phyloP scores from a whole-genome alignment of 1,284 basidiomycete genomes.

The Fomitopsis palustris region DNA sequence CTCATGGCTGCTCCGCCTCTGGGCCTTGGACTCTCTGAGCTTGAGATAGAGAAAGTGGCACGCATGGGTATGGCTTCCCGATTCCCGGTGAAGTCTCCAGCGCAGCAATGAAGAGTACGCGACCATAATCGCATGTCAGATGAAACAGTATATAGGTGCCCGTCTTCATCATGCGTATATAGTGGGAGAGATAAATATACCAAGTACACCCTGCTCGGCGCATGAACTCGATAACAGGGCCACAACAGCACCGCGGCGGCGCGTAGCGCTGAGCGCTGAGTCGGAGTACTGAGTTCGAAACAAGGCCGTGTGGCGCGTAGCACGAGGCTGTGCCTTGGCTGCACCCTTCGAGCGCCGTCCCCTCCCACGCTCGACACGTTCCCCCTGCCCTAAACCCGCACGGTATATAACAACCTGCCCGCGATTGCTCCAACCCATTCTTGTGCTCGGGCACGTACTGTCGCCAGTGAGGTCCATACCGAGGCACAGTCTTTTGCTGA shows the following conservation, averaged over 20 bases:
- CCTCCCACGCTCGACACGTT: neutral
- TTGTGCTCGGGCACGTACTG: constrained; percentile 91
- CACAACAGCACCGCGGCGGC: too few relatives aligned
- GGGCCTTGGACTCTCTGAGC: constrained; percentile 62
- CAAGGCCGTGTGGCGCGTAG: neutral
- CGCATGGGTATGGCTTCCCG: constrained; percentile 54
- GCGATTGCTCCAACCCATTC: constrained; percentile 42
- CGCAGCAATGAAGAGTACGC: neutral
- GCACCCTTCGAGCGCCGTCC: neutral
- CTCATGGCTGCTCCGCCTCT: constrained; percentile 64
- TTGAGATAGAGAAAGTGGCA: constrained; percentile 54
- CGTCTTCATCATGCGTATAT: too few relatives aligned
- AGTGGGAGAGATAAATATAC: too few relatives aligned
- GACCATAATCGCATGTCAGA: too few relatives aligned
- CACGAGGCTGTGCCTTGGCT: neutral
- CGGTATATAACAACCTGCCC: constrained; percentile 13
- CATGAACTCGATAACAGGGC: too few relatives aligned
- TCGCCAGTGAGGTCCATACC: constrained; percentile 90
- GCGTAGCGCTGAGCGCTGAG: too few relatives aligned
- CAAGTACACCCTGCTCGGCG: too few relatives aligned
- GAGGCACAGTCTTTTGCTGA: constrained; percentile 89
- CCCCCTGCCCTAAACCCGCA: constrained; percentile 9
- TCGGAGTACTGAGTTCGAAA: too few relatives aligned
- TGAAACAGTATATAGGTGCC: too few relatives aligned
- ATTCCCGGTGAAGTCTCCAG: constrained; percentile 15